Base-by-base conservation (phyloP, 2,329 filamentous ascomycete genomes). In the Ceratocystis smalleyi region DNA sequence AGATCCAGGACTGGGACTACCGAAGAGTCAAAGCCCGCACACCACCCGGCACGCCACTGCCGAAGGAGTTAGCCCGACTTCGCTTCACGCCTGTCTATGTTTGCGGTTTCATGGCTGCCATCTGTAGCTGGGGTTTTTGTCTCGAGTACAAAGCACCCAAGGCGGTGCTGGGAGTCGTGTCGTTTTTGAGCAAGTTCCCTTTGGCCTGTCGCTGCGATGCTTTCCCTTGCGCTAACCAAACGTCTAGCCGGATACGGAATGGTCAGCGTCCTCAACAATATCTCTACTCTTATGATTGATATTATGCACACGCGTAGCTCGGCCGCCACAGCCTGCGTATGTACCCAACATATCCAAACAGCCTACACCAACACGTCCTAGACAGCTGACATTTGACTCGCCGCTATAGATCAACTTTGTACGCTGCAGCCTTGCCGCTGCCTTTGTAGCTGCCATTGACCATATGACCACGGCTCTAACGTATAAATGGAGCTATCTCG, bases 241-340 rank as follows among this genome's bases (percentile, higher is more conserved):
- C 3, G 17, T 5, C 47, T 40, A 70, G 70, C 71, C 55, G 71
- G 71, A 19, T 72, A 69, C 61, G 70, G 69, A 0, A 71, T 70
- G 0, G 72, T 73, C 7, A 65, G 70, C 10, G 70, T 73, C 2
- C 69, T 73, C 2, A 73, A 72, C 64, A 69, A 70, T 0, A 73
- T 71, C 0, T 71, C 71, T 68, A 73, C 71, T 1, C 63, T 73
- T 17, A 70, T 72, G 68, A 71, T 73, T 59, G 71, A 73, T 40
- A 69, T 73, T 4, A 12, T 73, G 4, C 69, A 72, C 47, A 65
- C 67, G 1, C 69, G 68, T 15, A 73, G 71, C 63, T 73, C 71
- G 1, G 68, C 69, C 0, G 71, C 69, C 1, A 72, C 69, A 1
- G 71, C 71, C 0, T 73, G 70, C 35, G 69, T 70, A 65, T 64